Evolutionary conservation across 1,139 yeast genomes (phyloP).

Genomic region (Yamadazyma conglobata): DNA sequence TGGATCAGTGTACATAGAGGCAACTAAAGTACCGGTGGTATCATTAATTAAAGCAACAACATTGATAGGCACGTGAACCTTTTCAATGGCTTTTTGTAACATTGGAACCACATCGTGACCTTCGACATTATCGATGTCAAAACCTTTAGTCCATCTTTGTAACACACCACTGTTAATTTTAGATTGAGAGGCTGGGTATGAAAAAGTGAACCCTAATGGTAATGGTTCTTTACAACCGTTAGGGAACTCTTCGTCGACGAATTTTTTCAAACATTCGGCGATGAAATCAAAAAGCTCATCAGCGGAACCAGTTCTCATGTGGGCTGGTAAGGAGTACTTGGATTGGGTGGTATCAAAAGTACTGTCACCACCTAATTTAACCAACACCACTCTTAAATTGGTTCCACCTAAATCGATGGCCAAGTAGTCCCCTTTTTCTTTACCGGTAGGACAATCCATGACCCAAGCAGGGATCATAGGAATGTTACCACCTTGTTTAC

Average conservation of each 20-base stretch:
- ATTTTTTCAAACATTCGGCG: conserved; percentile 71
- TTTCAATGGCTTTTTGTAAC: conserved; percentile 72
- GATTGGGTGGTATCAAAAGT: conserved; percentile 81
- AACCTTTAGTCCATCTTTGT: conserved; percentile 98
- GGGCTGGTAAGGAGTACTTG: conserved; percentile 70
- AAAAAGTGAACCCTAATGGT: conserved; percentile 93
- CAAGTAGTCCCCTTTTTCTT: conserved; percentile 81
- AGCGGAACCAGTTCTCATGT: conserved; percentile 72
- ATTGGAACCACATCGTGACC: conserved; percentile 92
- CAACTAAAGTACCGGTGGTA: conserved; percentile 95
- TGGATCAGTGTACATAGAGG: conserved; percentile 88
- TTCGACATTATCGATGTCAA: conserved; percentile 90
- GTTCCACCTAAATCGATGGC: conserved; percentile 98
- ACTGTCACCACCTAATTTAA: conserved; percentile 72
- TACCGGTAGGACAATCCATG: conserved; percentile 86
- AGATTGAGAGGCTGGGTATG: conserved; percentile 85
- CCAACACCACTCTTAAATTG: conserved; percentile 84
- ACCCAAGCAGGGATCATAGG: conserved; percentile 99
- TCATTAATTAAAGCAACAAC: conserved; percentile 94
- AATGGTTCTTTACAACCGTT: conserved; percentile 51
- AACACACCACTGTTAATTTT: conserved; percentile 82
- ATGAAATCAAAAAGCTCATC: conserved; percentile 83
- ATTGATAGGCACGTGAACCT: conserved; percentile 66
- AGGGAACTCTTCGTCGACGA: conserved; percentile 60
- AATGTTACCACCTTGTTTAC: conserved; percentile 74